A percentile compares a stretch with the other conserved stretches of the same genome.
These are phyloP conservation scores for Millerozyma acaciae DNA, from an alignment of 805 yeast genomes.

Conservation along the genomic window DNA sequence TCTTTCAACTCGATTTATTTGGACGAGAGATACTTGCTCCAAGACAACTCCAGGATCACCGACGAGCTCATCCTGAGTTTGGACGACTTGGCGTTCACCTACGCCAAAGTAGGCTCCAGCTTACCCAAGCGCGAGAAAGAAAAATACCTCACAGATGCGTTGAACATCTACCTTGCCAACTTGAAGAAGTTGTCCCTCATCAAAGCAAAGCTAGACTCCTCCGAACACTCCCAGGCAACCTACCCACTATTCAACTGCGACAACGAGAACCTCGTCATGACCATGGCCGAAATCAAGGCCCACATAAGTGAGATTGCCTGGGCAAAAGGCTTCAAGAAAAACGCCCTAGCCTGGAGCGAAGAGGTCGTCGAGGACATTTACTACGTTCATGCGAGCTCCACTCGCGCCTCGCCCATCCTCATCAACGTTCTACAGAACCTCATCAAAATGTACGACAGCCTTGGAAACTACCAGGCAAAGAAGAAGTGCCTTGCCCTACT, in stretches of 20 bases:
- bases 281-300: slow-evolving; percentile 30
- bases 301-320: slow-evolving; percentile 41
- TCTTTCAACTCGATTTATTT: slow-evolving; percentile 24
- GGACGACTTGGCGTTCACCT: slow-evolving; percentile 30
- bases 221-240: slow-evolving; percentile 19
- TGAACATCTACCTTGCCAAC: slow-evolving; percentile 36
- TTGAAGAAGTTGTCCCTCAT: slow-evolving; percentile 22
- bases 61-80: slow-evolving; percentile 34
- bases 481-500: slow-evolving; percentile 26
- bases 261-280: slow-evolving; percentile 22
- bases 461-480: slow-evolving; percentile 20
- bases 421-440: slow-evolving; percentile 29
- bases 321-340: slow-evolving; percentile 35
- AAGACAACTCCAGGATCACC: slow-evolving; percentile 25
- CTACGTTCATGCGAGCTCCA: slow-evolving; percentile 22
- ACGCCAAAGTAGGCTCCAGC: slow-evolving; percentile 18
- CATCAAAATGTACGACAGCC: slow-evolving; percentile 26
- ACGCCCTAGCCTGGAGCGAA: slow-evolving; percentile 41
- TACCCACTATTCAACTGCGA: slow-evolving; percentile 37
- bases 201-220: slow-evolving; percentile 13
- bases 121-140: slow-evolving; percentile 8
- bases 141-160: slow-evolving; percentile 19
- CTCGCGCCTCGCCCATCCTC: slow-evolving; percentile 27
- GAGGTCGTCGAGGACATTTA: slow-evolving; percentile 36
- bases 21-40: slow-evolving; percentile 22